Base-by-base conservation (phyloP, 331 rosid species). In the Stylosanthes scabra region DNA sequence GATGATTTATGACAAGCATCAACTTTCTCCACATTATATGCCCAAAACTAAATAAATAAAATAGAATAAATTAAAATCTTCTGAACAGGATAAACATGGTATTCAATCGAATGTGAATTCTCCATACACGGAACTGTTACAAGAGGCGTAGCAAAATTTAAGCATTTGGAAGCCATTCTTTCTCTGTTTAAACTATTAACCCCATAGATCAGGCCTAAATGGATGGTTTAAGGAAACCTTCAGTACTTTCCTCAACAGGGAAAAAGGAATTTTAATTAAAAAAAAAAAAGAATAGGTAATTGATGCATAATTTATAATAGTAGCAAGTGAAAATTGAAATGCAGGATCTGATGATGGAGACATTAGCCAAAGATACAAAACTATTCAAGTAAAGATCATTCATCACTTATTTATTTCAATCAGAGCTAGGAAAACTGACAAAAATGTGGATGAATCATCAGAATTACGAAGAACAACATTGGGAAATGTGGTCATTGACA, bases 161-260 rank as follows among this genome's bases (percentile, higher is more conserved):
- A 15, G 70, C 59, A 68, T 20, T 27, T 61, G 55, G 57, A 67
- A 74, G 56, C 28, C 56, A 42, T 41, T n/a, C n/a, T 77, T 66
- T 59, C 58, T 71, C 29, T 55, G 25, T 79, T 72, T 52, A 49
- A 72, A 54, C 55, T 67, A 67, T 29, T 47, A 56, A 46, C 16
- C 60, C 50, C 57, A 67, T 11, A 46, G 55, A 16, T 29, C 58
- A 72, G 40, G 72, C 62, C 27, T 11, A 46, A 13, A 54, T 40
- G 13, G 10, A 51, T 54, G 14, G 3, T 45, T 31, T 55, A 46
- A 44, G 72, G 72, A 78, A 63, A 55, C 44, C 14, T 6, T 7
- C 0, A 28, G 46, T 13, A 42, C 15, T 73, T 71, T 63, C 57
- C 60, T 6, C 44, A 52, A 71, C 66, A 39, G 39, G 37, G 4